Evolutionary conservation across 129 eudicot genomes (phyloP).

Genomic region (Centella asiatica): DNA sequence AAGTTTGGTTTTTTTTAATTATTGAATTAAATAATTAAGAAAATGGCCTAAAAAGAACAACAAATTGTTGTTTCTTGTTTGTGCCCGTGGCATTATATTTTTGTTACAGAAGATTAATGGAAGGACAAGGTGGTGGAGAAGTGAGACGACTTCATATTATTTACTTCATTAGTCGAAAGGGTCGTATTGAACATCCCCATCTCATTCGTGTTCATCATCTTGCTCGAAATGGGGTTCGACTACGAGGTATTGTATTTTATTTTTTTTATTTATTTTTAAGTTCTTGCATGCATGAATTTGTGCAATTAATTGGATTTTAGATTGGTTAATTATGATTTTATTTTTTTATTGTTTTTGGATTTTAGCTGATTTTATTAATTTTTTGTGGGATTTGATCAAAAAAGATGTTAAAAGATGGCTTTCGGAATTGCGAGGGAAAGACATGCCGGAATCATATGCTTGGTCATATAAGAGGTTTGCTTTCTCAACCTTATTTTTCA

Average conservation of each 20-base stretch:
- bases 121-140: constrained; percentile 28
- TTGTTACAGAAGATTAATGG: constrained; percentile 39
- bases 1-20: not conserved
- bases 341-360: not conserved
- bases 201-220: constrained; percentile 43
- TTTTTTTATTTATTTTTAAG: too few relatives aligned
- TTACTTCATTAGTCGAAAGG: constrained; percentile 42
- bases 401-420: constrained; percentile 63
- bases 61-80: constrained; percentile 1
- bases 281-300: not conserved
- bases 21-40: not conserved
- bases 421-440: constrained; percentile 58
- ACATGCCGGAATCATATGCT: constrained; percentile 63
- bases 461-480: constrained; percentile 85
- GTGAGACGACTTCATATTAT: constrained; percentile 41
- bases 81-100: not conserved
- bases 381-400: not conserved
- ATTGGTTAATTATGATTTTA: not conserved
- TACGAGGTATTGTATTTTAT: constrained; percentile 18
- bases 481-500: not conserved
- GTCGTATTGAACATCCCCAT: constrained; percentile 41
- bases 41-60: constrained; percentile 31
- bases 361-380: not conserved
- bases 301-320: not conserved
- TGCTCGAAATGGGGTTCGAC: constrained; percentile 38